These are phyloP conservation scores for Trichoderma harzianum DNA, from an alignment of 2,329 filamentous ascomycete genomes.

Conservation along the genomic window DNA sequence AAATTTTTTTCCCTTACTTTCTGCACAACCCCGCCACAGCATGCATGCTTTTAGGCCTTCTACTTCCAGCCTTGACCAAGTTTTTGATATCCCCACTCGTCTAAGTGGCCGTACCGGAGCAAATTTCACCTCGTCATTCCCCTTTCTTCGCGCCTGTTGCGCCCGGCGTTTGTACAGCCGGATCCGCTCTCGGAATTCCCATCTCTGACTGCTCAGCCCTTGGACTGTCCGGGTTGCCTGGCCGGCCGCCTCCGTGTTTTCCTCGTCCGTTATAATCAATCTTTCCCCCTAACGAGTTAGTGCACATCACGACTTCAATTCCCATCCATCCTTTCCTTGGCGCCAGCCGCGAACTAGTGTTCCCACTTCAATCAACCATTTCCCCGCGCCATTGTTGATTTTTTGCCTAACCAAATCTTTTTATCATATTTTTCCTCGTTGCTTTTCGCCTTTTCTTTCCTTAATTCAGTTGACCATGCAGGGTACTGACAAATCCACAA, in stretches of 20 bases:
- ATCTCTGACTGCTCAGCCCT: slow-evolving; percentile 23
- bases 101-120: slow-evolving; percentile 28
- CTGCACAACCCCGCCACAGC: slow-evolving; percentile 8
- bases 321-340: slow-evolving; percentile 23
- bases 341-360: slow-evolving; percentile 40
- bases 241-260: slow-evolving; percentile 30
- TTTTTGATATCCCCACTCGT: slow-evolving; percentile 26
- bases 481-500: slow-evolving; percentile 52
- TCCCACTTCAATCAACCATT: slow-evolving; percentile 29
- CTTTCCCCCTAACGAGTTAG: slow-evolving; percentile 13
- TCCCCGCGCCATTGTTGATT: slow-evolving; percentile 19
- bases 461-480: slow-evolving; percentile 37
- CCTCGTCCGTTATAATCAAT: slow-evolving; percentile 25
- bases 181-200: slow-evolving; percentile 30
- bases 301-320: slow-evolving; percentile 17
- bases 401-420: slow-evolving; percentile 24
- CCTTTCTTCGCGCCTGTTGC: slow-evolving; percentile 21
- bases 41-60: slow-evolving; percentile 3
- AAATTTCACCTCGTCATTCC: slow-evolving; percentile 32
- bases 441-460: slow-evolving; percentile 20
- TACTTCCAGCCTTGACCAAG: slow-evolving; percentile 14
- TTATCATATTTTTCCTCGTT: slow-evolving; percentile 22
- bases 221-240: slow-evolving; percentile 17
- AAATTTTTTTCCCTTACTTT: background rate
- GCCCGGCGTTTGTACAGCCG: slow-evolving; percentile 16